A percentile compares a stretch with the other conserved stretches of the same genome.
These are phyloP conservation scores for Panicum virgatum DNA, from an alignment of 202 grass and related monocot genomes.

Conservation along the genomic window DNA sequence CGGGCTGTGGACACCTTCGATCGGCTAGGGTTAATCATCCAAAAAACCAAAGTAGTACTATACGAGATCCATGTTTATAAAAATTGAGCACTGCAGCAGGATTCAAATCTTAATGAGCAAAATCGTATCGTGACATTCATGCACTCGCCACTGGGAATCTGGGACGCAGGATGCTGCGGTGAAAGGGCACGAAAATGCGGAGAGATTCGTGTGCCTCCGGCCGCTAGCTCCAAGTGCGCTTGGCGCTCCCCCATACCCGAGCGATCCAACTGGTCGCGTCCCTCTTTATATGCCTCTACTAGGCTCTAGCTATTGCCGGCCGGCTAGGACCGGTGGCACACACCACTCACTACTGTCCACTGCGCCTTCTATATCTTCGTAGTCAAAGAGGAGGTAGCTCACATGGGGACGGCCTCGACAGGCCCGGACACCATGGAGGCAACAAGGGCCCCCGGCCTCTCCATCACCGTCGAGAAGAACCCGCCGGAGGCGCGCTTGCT, in stretches of 20 bases:
- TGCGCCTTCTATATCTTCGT: too few species aligned
- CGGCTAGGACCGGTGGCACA: not conserved
- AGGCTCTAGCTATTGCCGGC: not conserved
- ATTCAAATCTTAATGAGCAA: not conserved
- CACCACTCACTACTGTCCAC: not conserved
- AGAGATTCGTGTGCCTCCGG: slow-evolving; percentile 1
- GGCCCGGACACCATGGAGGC: slow-evolving; percentile 47
- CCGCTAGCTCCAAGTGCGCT: slow-evolving; percentile 18
- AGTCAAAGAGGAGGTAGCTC: too few species aligned
- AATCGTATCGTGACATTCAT: not conserved
- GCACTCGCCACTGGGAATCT: not conserved
- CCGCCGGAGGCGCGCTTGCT: slow-evolving; percentile 48
- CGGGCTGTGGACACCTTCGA: too few species aligned
- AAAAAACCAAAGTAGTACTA: too few species aligned
- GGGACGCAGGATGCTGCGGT: not conserved
- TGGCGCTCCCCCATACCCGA: slow-evolving; percentile 23
- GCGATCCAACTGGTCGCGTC: slow-evolving; percentile 2
- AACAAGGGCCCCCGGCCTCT: slow-evolving; percentile 22
- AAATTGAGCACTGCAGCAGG: not conserved
- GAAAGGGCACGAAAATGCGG: not conserved
- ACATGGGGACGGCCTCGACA: slow-evolving; percentile 55
- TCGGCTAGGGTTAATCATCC: too few species aligned
- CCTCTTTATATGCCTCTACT: not conserved
- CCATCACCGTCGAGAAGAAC: slow-evolving; percentile 72
- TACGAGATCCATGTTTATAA: not conserved